phyloP scores from a whole-genome alignment of 2,329 filamentous ascomycete genomes.

The Arthroderma sp. region DNA sequence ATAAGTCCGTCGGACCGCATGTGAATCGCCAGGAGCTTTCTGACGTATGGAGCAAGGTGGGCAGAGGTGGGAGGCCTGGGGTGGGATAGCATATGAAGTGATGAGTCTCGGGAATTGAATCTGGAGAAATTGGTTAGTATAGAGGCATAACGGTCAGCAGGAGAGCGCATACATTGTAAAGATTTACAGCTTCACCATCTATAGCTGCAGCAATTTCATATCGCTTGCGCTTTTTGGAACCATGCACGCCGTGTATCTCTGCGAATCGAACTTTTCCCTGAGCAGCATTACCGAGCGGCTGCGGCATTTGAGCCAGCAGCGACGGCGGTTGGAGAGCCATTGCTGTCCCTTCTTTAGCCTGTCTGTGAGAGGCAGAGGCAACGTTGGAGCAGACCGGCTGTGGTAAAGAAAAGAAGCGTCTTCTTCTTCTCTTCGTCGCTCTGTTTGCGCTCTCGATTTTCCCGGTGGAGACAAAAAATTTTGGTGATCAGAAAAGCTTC shows the following conservation, averaged over 20 bases:
- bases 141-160: neutral
- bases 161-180: conserved; percentile 43
- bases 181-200: conserved; percentile 48
- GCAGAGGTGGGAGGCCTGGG: conserved; percentile 44
- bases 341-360: neutral
- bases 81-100: conserved; percentile 49
- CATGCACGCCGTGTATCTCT: conserved; percentile 41
- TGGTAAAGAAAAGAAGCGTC: neutral
- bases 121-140: conserved; percentile 23
- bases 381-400: neutral
- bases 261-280: conserved; percentile 29
- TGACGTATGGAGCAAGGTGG: conserved; percentile 46
- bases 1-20: conserved; percentile 44
- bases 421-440: neutral
- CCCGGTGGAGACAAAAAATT: neutral
- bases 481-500: neutral
- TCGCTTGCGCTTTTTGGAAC: conserved; percentile 47
- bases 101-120: conserved; percentile 48
- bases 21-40: conserved; percentile 31
- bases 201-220: conserved; percentile 47
- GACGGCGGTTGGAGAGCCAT: conserved; percentile 35
- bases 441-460: neutral
- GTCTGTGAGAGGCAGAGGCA: neutral
- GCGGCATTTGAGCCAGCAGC: conserved; percentile 34
- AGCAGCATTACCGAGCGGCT: conserved; percentile 25